Evolutionary conservation across 2,329 filamentous ascomycete genomes (phyloP).

Genomic region (Gaeumannomyces sp.): DNA sequence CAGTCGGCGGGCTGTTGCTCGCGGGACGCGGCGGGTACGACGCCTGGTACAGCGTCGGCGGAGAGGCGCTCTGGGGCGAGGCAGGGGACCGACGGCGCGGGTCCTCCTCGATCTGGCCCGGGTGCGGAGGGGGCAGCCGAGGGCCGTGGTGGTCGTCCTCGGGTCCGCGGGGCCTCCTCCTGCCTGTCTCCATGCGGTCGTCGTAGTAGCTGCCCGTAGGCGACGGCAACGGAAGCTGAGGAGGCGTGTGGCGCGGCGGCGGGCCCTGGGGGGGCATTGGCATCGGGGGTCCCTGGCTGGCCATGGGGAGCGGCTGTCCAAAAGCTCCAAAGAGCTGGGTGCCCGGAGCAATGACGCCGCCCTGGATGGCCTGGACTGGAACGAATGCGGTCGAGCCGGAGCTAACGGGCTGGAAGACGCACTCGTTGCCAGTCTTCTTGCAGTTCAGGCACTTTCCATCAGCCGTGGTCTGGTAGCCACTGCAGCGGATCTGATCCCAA

Average conservation of each 20-base stretch:
- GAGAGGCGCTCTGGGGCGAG: slow-evolving; percentile 42
- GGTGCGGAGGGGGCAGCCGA: slow-evolving; percentile 38
- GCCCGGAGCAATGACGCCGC: slow-evolving; percentile 46
- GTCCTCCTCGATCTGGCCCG: slow-evolving; percentile 40
- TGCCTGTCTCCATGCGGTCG: slow-evolving; percentile 26
- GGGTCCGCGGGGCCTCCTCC: slow-evolving; percentile 30
- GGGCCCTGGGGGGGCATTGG: slow-evolving; percentile 17
- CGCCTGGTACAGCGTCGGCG: slow-evolving; percentile 25
- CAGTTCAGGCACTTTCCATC: slow-evolving; percentile 57
- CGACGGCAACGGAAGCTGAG: slow-evolving; percentile 26
- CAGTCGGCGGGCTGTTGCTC: slow-evolving; percentile 6
- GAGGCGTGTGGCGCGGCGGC: slow-evolving; percentile 15
- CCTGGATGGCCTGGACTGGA: slow-evolving; percentile 51
- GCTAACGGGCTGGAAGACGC: slow-evolving; percentile 54
- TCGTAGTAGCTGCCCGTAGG: slow-evolving; percentile 31
- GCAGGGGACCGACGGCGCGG: slow-evolving; percentile 44
- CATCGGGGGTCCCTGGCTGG: slow-evolving; percentile 16
- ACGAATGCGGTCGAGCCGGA: slow-evolving; percentile 50
- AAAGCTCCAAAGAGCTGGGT: slow-evolving; percentile 52
- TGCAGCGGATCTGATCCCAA: slow-evolving; percentile 48
- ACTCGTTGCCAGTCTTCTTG: slow-evolving; percentile 56
- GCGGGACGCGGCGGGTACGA: not conserved
- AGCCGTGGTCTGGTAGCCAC: slow-evolving; percentile 51
- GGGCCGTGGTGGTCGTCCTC: slow-evolving; percentile 33
- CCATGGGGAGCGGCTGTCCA: slow-evolving; percentile 41